Percentiles rank a stretch among this genome's conserved stretches.
Conservation (phyloP, 83 land plant species). For the Diphasiastrum complanatum region DNA sequence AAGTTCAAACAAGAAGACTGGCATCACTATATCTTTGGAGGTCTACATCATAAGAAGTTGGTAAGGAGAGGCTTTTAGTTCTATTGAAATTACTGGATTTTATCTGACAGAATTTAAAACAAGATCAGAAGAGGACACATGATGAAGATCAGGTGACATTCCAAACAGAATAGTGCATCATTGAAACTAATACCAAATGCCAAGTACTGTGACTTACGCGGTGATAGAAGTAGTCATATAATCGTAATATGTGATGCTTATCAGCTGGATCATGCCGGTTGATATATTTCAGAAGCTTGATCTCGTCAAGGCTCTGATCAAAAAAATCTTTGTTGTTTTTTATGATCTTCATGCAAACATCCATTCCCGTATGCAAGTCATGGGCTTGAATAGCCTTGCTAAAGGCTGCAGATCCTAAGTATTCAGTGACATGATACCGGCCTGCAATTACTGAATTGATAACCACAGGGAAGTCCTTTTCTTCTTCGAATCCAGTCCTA, state of each 20-base stretch:
- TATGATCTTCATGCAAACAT: conserved; percentile 97
- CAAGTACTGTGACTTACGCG: no score
- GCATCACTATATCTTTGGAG: no score
- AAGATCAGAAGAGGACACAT: no score
- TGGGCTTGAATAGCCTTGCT: conserved; percentile 99
- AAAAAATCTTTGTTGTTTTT: conserved; percentile 99
- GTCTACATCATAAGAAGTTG: no score
- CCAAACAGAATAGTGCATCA: no score
- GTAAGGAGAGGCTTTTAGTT: no score
- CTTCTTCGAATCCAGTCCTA: conserved; percentile 99
- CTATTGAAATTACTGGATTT: no score
- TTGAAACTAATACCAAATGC: no score
- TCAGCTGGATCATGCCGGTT: conserved; percentile 96
- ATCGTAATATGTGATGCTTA: conserved; percentile 82
- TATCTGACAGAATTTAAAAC: no score
- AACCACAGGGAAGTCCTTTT: conserved; percentile 88
- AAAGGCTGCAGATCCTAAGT: conserved; percentile 95
- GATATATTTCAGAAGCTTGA: conserved; percentile 93
- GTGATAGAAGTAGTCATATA: conserved; percentile 97
- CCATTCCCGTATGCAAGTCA: conserved; percentile 96
- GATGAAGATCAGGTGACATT: no score
- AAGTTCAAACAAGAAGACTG: no score
- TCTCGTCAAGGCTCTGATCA: conserved; percentile 98
- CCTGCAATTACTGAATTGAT: conserved; percentile 95
- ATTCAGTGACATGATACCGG: conserved; percentile 98